Percentiles rank a stretch among this genome's conserved stretches.
These are phyloP conservation scores for Gracilaria gracilis DNA, from an alignment of 23 red algal genomes.

Conservation along the genomic window DNA sequence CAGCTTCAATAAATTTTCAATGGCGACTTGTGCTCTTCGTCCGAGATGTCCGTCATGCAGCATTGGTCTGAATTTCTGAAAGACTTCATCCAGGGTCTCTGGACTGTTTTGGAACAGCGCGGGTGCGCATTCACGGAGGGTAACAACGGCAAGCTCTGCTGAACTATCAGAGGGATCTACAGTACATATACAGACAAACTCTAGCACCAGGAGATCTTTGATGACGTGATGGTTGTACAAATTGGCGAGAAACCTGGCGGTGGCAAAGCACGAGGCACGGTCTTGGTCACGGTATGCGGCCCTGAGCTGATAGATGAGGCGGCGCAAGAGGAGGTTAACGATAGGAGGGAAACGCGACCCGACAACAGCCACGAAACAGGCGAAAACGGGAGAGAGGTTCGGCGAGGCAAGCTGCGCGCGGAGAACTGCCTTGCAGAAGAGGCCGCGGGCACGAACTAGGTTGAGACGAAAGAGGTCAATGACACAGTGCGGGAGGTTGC, in stretches of 20 bases:
- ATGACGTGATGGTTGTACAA: slow-evolving; percentile 82
- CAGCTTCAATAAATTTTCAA: slow-evolving; percentile 75
- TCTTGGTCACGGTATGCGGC: slow-evolving; percentile 53
- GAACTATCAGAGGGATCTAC: slow-evolving; percentile 79
- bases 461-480: slow-evolving; percentile 77
- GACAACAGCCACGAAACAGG: slow-evolving; percentile 72
- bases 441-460: slow-evolving; percentile 73
- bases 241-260: slow-evolving; percentile 74
- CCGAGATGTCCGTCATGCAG: slow-evolving; percentile 81
- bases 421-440: slow-evolving; percentile 77
- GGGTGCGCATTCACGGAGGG: slow-evolving; percentile 72
- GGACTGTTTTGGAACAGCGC: slow-evolving; percentile 62
- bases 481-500: slow-evolving; percentile 61
- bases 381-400: slow-evolving; percentile 82
- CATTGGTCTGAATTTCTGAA: slow-evolving; percentile 64
- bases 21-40: slow-evolving; percentile 61
- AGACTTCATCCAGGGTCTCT: slow-evolving; percentile 48
- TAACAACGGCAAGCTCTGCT: slow-evolving; percentile 78
- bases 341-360: slow-evolving; percentile 75
- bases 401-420: slow-evolving; percentile 81
- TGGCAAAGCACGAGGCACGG: slow-evolving; percentile 72
- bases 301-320: slow-evolving; percentile 73
- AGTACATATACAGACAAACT: slow-evolving; percentile 68
- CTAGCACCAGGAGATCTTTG: slow-evolving; percentile 74
- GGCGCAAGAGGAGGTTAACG: slow-evolving; percentile 65